These are phyloP conservation scores for Smittium mucronatum DNA, from an alignment of 371 early-diverging fungal species.

Conservation along the genomic window DNA sequence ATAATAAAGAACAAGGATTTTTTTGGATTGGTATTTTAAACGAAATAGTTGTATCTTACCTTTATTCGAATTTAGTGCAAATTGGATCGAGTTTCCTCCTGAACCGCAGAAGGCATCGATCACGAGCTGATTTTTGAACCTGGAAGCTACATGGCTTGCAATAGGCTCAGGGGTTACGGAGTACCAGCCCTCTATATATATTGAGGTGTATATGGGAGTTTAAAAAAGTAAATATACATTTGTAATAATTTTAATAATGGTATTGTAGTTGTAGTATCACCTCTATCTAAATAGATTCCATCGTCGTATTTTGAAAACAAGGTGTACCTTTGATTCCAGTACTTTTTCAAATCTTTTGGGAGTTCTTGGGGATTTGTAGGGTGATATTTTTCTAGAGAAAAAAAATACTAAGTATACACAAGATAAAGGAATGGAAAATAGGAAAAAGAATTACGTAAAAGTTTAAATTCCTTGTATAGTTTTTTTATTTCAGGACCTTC, in stretches of 20 bases:
- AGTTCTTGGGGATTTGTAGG: constrained; percentile 13
- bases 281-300: constrained; percentile 71
- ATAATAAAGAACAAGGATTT: neutral
- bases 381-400: neutral
- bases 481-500: neutral
- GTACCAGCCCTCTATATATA: constrained; percentile 72
- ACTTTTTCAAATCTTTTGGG: constrained; percentile 42
- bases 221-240: neutral
- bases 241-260: neutral
- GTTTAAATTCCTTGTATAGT: neutral
- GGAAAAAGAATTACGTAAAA: neutral
- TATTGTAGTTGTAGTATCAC: constrained; percentile 20
- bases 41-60: constrained; percentile 24
- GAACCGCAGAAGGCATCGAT: constrained; percentile 92
- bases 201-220: neutral
- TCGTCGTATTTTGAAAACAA: constrained; percentile 74
- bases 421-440: neutral
- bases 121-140: constrained; percentile 47
- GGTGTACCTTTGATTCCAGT: constrained; percentile 69
- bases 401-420: neutral
- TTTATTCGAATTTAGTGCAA: constrained; percentile 68
- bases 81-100: constrained; percentile 93
- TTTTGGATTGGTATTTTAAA: neutral
- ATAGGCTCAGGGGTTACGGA: constrained; percentile 91
- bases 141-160: constrained; percentile 66